phyloP scores from a whole-genome alignment of 1,284 basidiomycete species.

The Ceratorhiza oryzae-sativae region DNA sequence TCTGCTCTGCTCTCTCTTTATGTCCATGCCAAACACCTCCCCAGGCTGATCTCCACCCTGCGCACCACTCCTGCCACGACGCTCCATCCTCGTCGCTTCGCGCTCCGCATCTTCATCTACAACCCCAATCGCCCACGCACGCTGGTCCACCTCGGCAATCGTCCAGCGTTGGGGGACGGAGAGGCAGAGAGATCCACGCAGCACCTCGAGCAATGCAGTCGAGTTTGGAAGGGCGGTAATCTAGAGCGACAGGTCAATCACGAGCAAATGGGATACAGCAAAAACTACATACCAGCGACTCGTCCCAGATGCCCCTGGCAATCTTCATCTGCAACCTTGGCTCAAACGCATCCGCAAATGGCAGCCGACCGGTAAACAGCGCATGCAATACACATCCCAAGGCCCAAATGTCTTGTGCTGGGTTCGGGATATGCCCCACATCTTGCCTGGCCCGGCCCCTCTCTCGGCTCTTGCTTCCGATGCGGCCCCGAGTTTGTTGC shows the following conservation, averaged over 20 bases:
- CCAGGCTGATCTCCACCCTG: background rate
- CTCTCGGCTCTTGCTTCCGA: constrained; percentile 28
- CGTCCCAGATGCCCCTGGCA: constrained; percentile 69
- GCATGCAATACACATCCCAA: constrained; percentile 87
- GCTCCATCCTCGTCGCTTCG: constrained; percentile 20
- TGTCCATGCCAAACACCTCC: constrained; percentile 26
- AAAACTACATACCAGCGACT: constrained; percentile 3
- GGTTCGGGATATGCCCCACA: constrained; percentile 54
- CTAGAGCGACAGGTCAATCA: constrained; percentile 50
- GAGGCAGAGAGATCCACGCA: constrained; percentile 76
- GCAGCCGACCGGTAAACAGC: constrained; percentile 78
- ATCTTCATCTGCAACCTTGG: constrained; percentile 91
- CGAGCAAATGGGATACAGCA: background rate
- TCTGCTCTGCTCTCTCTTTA: background rate
- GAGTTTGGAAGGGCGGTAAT: constrained; percentile 63
- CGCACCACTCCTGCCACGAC: background rate
- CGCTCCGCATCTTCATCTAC: constrained; percentile 51
- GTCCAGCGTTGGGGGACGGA: constrained; percentile 71
- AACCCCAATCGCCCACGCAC: constrained; percentile 83
- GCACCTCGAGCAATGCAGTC: constrained; percentile 72
- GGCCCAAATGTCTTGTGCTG: constrained; percentile 94
- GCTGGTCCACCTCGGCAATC: constrained; percentile 73
- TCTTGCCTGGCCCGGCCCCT: background rate
- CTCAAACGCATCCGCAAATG: constrained; percentile 88
- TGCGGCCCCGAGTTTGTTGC: background rate